A percentile compares a stretch with the other conserved stretches of the same genome.
Evolutionary conservation across 306 rosid genomes (phyloP).

Genomic region (Crotalaria pallida): DNA sequence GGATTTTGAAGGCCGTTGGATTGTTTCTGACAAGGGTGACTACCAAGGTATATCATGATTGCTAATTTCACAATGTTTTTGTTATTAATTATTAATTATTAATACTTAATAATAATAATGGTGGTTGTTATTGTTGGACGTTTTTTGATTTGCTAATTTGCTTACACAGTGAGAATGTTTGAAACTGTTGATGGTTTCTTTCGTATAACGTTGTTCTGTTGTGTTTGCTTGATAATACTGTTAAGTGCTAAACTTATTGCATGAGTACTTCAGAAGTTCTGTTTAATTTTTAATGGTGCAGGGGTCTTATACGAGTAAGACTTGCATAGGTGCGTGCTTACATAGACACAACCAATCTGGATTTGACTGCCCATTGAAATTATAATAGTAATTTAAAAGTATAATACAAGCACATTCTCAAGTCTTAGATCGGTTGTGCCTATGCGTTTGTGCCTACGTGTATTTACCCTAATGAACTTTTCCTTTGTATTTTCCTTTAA

Average conservation of each 20-base stretch:
- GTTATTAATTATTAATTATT: too few species aligned
- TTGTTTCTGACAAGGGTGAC: constrained; percentile 64
- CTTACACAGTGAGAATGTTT: background rate
- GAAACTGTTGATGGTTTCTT: background rate
- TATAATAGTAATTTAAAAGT: too few species aligned
- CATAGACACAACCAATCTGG: too few species aligned
- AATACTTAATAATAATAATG: too few species aligned
- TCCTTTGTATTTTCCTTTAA: background rate
- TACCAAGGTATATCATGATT: constrained; percentile 47
- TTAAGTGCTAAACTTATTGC: background rate
- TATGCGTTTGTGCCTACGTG: too few species aligned
- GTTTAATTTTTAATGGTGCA: background rate
- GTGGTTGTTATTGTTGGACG: background rate
- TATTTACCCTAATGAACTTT: too few species aligned
- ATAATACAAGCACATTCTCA: too few species aligned
- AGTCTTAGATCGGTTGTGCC: too few species aligned
- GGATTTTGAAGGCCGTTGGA: constrained; percentile 71
- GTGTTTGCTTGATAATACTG: background rate
- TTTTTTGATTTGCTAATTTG: background rate
- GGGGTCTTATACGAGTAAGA: too few species aligned
- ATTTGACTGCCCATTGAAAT: too few species aligned
- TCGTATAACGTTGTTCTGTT: background rate
- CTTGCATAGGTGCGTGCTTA: too few species aligned
- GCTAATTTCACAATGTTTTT: too few species aligned
- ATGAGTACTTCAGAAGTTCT: background rate